These are phyloP conservation scores for Leucocoprinus birnbaumii DNA, from an alignment of 768 basidiomycete genomes.

Conservation along the genomic window DNA sequence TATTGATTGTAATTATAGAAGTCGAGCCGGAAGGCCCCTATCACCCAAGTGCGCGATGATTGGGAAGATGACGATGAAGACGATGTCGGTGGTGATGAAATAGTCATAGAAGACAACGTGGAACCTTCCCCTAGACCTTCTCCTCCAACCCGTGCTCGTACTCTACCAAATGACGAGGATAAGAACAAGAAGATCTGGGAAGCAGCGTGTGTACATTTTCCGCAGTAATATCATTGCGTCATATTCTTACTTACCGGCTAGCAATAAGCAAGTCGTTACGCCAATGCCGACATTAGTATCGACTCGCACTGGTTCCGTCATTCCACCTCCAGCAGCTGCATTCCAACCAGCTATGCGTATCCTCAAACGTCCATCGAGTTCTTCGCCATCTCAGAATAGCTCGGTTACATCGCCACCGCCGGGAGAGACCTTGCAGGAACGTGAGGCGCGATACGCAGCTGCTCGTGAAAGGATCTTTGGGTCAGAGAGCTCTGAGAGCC, in stretches of 20 bases:
- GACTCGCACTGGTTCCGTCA: conserved; percentile 28
- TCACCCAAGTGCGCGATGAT: conserved; percentile 35
- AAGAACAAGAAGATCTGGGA: conserved; percentile 61
- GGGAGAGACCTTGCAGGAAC: conserved; percentile 49
- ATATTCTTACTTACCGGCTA: conserved; percentile 21
- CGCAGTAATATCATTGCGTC: conserved; percentile 6
- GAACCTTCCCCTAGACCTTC: background rate
- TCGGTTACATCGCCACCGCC: conserved; percentile 21
- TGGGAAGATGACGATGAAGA: conserved; percentile 58
- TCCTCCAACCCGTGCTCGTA: background rate
- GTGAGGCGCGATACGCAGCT: conserved; percentile 71
- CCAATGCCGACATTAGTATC: conserved; percentile 64
- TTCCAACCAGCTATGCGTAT: conserved; percentile 62
- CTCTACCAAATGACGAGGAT: conserved; percentile 23
- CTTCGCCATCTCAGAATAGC: conserved; percentile 25
- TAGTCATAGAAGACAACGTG: background rate
- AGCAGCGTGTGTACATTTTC: conserved; percentile 52
- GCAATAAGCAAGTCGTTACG: conserved; percentile 52
- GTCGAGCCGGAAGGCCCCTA: conserved; percentile 14
- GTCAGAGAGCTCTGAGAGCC: conserved; percentile 6
- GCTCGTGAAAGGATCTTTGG: conserved; percentile 76
- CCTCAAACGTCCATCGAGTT: conserved; percentile 60
- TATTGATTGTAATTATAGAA: background rate
- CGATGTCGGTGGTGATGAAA: conserved; percentile 14
- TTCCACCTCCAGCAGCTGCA: conserved; percentile 47